phyloP scores from a whole-genome alignment of 768 basidiomycete species.

The Lactarius quietus region DNA sequence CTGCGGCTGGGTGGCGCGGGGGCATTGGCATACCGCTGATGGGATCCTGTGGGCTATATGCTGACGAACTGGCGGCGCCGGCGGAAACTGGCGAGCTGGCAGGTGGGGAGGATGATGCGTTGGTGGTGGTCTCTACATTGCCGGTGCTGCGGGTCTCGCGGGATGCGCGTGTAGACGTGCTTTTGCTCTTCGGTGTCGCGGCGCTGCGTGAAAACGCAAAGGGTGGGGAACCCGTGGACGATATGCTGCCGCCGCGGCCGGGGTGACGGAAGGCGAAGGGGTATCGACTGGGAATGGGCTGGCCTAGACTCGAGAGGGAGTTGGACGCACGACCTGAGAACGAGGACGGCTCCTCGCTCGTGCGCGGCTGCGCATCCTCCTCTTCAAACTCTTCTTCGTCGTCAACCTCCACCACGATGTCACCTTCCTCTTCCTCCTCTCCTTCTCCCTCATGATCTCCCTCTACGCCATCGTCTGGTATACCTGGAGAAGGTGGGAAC shows the following conservation, averaged over 20 bases:
- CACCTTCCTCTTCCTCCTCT: slow-evolving; percentile 29
- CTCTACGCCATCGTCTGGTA: slow-evolving; percentile 36
- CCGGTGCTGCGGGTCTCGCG: slow-evolving; percentile 48
- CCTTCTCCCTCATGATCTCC: slow-evolving; percentile 29
- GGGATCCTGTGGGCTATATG: slow-evolving; percentile 30
- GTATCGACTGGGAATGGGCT: slow-evolving; percentile 65
- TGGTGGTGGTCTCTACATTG: slow-evolving; percentile 41
- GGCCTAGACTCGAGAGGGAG: slow-evolving; percentile 83
- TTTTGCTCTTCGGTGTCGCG: slow-evolving; percentile 32
- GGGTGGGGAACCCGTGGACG: slow-evolving; percentile 37
- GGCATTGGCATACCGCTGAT: slow-evolving; percentile 45
- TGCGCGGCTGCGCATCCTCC: slow-evolving; percentile 33
- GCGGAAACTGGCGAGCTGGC: slow-evolving; percentile 56
- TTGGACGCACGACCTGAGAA: slow-evolving; percentile 48
- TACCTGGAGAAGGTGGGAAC: slow-evolving; percentile 64
- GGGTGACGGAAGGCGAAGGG: slow-evolving; percentile 65
- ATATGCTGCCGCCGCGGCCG: slow-evolving; percentile 41
- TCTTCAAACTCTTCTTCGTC: slow-evolving; percentile 40
- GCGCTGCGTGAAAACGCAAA: slow-evolving; percentile 31
- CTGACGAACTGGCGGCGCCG: slow-evolving; percentile 32
- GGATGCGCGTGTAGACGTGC: slow-evolving; percentile 39
- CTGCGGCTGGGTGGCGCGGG: slow-evolving; percentile 42
- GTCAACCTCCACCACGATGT: slow-evolving; percentile 37
- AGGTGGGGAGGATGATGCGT: slow-evolving; percentile 30
- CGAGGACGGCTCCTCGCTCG: slow-evolving; percentile 48